Percentiles rank a stretch among this genome's conserved stretches.
Evolutionary conservation across 306 rosid genomes (phyloP).

Genomic region (Sophora flavescens): DNA sequence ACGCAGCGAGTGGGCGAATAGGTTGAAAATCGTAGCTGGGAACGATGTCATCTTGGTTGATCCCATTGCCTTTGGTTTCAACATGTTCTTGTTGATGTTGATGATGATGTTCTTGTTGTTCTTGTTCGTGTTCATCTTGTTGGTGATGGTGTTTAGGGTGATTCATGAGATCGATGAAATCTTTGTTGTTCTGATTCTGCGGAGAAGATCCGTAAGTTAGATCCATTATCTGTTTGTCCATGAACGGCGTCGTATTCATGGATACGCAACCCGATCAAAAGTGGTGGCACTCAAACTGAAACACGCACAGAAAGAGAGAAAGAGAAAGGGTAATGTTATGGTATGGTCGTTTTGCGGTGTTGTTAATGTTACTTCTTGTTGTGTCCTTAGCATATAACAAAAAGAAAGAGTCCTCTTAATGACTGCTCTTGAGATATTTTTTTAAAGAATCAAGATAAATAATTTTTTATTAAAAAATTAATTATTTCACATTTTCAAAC

Average conservation of each 20-base stretch:
- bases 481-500: too few relatives aligned
- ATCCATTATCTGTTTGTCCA: slow-evolving; percentile 97
- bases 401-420: too few relatives aligned
- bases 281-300: not conserved
- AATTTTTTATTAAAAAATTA: too few relatives aligned
- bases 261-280: not conserved
- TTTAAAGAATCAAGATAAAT: too few relatives aligned
- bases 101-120: not conserved
- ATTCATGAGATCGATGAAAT: slow-evolving; percentile 70
- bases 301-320: not conserved
- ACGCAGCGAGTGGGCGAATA: slow-evolving; percentile 62
- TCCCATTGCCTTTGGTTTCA: slow-evolving; percentile 48
- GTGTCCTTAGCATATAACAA: too few relatives aligned
- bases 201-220: slow-evolving; percentile 63
- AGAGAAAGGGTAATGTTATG: not conserved
- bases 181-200: slow-evolving; percentile 52
- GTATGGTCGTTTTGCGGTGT: too few relatives aligned
- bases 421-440: too few relatives aligned
- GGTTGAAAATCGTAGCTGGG: slow-evolving; percentile 94
- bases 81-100: not conserved
- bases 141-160: slow-evolving; percentile 29
- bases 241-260: slow-evolving; percentile 81
- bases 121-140: slow-evolving; percentile 30
- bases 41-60: slow-evolving; percentile 63
- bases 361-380: too few relatives aligned